Percentiles rank a stretch among this genome's conserved stretches.
Conservation (phyloP, 345 rosid genomes). For the Eucalyptus curtisii region DNA sequence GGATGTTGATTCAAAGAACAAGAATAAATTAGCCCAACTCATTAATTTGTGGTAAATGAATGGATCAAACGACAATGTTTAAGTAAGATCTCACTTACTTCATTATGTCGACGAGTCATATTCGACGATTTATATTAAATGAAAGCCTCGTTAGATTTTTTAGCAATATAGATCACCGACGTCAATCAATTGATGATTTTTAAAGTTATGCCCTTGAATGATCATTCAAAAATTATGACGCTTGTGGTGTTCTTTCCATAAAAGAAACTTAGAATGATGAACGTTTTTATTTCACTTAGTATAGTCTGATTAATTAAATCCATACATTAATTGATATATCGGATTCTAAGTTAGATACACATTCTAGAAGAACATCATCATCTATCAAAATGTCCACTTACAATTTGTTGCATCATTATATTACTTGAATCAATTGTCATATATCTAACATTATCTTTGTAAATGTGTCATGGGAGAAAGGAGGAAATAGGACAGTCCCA, state of each 20-base stretch:
- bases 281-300: neutral
- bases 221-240: too few relatives aligned
- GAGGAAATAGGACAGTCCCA: neutral
- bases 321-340: neutral
- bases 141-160: neutral
- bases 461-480: neutral
- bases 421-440: neutral
- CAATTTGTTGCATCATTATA: neutral
- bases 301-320: neutral
- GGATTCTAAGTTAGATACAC: neutral
- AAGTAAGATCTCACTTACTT: neutral
- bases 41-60: neutral
- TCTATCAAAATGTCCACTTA: neutral
- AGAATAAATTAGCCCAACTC: neutral
- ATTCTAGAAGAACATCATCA: neutral
- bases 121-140: neutral
- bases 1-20: neutral
- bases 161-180: fast-evolving
- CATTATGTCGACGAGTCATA: neutral
- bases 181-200: neutral
- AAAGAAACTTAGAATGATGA: neutral
- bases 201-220: too few relatives aligned
- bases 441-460: neutral
- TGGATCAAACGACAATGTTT: neutral
- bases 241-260: neutral